These are phyloP conservation scores for Metschnikowia sp. DNA, from an alignment of 805 yeast genomes.

Conservation along the genomic window DNA sequence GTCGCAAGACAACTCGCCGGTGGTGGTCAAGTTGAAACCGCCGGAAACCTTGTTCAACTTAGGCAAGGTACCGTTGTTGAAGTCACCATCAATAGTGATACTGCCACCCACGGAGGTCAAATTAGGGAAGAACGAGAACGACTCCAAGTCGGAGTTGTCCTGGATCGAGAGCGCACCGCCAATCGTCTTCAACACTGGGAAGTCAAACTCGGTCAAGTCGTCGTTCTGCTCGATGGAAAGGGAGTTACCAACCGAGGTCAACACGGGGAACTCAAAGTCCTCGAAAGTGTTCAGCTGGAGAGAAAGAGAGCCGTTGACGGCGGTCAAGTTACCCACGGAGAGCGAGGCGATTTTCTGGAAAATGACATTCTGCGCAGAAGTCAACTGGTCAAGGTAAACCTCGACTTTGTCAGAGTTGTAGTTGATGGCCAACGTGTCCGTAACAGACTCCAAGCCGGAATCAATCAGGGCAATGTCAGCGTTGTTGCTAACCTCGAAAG, in stretches of 20 bases:
- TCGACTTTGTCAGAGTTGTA: conserved; percentile 79
- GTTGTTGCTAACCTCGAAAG: conserved; percentile 89
- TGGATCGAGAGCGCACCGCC: conserved; percentile 94
- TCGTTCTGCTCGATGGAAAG: conserved; percentile 72
- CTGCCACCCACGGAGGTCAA: conserved; percentile 86
- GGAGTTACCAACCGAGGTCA: conserved; percentile 73
- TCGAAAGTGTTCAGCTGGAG: conserved; percentile 69
- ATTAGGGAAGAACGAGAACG: conserved; percentile 69
- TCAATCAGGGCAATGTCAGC: conserved; percentile 65
- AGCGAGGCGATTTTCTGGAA: conserved; percentile 78
- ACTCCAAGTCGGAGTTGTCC: conserved; percentile 71
- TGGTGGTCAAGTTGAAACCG: conserved; percentile 81
- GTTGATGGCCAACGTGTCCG: conserved; percentile 72
- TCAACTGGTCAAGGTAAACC: conserved; percentile 63
- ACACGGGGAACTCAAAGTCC: conserved; percentile 49
- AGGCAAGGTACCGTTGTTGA: conserved; percentile 74
- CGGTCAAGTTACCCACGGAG: conserved; percentile 62
- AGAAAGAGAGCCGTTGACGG: conserved; percentile 79
- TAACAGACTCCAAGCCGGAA: conserved; percentile 70
- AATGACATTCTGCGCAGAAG: conserved; percentile 85
- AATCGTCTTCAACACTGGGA: conserved; percentile 64
- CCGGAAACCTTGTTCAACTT: conserved; percentile 79
- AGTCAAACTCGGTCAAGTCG: conserved; percentile 63
- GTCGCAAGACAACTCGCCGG: conserved; percentile 78
- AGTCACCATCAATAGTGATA: conserved; percentile 73